Percentiles rank a stretch among this genome's conserved stretches.
phyloP scores from a whole-genome alignment of 2,329 filamentous ascomycete genomes.

The Fonsecaea monophora region DNA sequence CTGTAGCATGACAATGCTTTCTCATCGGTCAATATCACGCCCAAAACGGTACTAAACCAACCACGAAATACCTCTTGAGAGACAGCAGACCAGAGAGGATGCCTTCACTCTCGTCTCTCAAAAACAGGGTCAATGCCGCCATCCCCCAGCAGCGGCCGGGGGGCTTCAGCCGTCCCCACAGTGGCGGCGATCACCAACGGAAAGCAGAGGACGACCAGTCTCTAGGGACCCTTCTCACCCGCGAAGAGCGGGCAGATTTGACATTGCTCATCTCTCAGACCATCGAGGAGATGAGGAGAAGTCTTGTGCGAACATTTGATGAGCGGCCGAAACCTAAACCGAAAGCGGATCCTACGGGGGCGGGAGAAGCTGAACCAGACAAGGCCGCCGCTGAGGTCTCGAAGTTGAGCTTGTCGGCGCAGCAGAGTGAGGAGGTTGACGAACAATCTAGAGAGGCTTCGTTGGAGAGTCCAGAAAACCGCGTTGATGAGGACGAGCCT shows the following conservation, averaged over 20 bases:
- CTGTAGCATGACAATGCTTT: neutral
- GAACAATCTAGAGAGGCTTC: neutral
- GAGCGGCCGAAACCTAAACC: conserved; percentile 25
- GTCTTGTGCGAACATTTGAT: conserved; percentile 46
- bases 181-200: conserved; percentile 10
- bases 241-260: conserved; percentile 50
- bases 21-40: neutral
- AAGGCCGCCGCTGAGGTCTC: conserved; percentile 26
- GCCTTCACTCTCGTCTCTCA: conserved; percentile 13
- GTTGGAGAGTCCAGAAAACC: neutral
- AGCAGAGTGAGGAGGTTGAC: conserved; percentile 5
- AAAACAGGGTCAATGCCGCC: conserved; percentile 15
- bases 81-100: neutral
- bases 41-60: neutral
- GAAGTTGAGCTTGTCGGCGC: conserved; percentile 18
- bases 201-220: conserved; percentile 42
- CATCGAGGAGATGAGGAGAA: conserved; percentile 49
- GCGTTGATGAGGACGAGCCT: neutral
- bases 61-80: neutral
- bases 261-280: conserved; percentile 50
- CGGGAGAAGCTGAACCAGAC: conserved; percentile 26
- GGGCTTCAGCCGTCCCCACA: neutral
- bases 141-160: conserved; percentile 4
- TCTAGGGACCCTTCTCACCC: conserved; percentile 50
- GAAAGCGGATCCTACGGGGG: neutral